These are phyloP conservation scores for Acacia pycnantha DNA, from an alignment of 331 rosid species.

Conservation along the genomic window DNA sequence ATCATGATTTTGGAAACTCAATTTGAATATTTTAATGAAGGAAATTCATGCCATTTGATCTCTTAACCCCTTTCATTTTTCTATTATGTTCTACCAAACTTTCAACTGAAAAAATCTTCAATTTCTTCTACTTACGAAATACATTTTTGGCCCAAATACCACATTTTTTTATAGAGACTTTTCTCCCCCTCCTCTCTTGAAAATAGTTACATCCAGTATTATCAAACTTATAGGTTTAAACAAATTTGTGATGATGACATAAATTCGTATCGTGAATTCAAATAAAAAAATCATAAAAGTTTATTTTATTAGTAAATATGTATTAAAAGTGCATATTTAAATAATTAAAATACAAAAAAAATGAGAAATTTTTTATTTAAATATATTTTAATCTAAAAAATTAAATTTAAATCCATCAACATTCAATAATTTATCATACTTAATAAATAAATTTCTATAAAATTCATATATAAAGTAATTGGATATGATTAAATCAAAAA, in stretches of 20 bases:
- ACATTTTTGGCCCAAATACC: neutral
- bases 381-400: too few species aligned
- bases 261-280: accelerated
- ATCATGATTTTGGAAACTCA: neutral
- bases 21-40: neutral
- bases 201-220: neutral
- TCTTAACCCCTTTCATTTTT: neutral
- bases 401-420: too few species aligned
- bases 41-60: neutral
- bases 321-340: too few species aligned
- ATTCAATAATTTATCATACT: too few species aligned
- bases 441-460: too few species aligned
- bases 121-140: neutral
- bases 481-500: too few species aligned
- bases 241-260: accelerated
- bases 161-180: neutral
- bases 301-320: too few species aligned
- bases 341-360: too few species aligned
- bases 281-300: too few species aligned
- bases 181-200: neutral
- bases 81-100: neutral
- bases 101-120: neutral
- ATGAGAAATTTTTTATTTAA: too few species aligned
- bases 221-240: too few species aligned
- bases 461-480: too few species aligned